Base-by-base conservation (phyloP, 2,329 filamentous ascomycete species). In the Waltergamsia citrina region DNA sequence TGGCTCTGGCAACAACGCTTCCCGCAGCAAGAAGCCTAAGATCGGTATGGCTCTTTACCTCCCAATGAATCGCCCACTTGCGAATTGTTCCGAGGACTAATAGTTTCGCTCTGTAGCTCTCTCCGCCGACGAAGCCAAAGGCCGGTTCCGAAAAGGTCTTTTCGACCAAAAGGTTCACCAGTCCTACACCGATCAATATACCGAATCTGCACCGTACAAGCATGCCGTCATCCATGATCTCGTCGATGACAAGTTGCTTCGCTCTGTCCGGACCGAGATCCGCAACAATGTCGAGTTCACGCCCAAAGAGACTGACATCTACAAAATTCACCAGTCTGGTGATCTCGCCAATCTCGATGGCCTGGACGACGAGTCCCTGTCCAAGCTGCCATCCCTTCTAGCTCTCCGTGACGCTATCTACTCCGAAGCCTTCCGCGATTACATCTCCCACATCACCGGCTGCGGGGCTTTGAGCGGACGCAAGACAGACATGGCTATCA, bases 401-500 rank as follows among this genome's bases (percentile, higher is more conserved):
- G 75, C 78, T 40, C 75, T 98, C n/a, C 84, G 92, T 57, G 87
- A 98, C 62, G 85, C 88, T 29, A 68, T 98, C 46, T 98, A 98
- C 70, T 95, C 90, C 20, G 71, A 81, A 38, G 67, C 80, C 3
- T 98, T 98, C 63, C 81, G 92, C 51, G 71, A 84, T 63, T 96
- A 94, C 59, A 75, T 96, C 37, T 85, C 87, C 20, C 69, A 75
- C 35, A 84, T 98, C 50, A 94, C 90, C 11, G 78, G 78, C 39
- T 86, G 86, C 37, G 92, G 92, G 0, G 79, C 85, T 38, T 60
- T 98, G 51, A 94, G 86, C 49, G 92, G 88, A 3, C 76, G 75
- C 57, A 98, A 96, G 69, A 96, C 92, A 14, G 92, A 98, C 59
- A 94, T 98, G 87, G 92, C 92, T 38, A 94, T 98, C 67, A 98